phyloP scores from a whole-genome alignment of 2,329 filamentous ascomycete species.

The Fusarium haematococcum region DNA sequence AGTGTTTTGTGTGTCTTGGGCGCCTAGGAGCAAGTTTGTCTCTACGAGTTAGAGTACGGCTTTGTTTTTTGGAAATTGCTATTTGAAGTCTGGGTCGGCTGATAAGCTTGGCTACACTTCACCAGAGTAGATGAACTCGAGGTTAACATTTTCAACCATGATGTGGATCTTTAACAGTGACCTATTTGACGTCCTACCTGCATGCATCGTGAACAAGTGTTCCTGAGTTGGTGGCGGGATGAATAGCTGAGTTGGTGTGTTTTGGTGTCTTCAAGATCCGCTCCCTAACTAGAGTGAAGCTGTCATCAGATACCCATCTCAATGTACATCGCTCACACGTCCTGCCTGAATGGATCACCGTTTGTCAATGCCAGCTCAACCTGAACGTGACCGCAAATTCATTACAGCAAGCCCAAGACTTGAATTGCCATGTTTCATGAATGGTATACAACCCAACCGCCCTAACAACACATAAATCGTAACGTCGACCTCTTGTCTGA shows the following conservation, averaged over 20 bases:
- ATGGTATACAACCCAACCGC: conserved; percentile 39
- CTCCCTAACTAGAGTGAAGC: neutral
- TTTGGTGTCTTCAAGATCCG: neutral
- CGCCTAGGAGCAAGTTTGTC: neutral
- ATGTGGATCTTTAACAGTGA: neutral
- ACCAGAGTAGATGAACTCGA: neutral
- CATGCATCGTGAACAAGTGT: neutral
- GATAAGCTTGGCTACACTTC: neutral
- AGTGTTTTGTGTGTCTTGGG: neutral
- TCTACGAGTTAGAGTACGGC: neutral
- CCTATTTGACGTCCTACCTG: neutral
- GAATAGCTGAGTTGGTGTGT: neutral
- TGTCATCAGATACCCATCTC: conserved; percentile 22
- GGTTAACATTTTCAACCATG: neutral
- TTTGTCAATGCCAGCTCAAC: neutral
- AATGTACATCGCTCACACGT: neutral
- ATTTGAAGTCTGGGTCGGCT: neutral
- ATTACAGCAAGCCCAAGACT: conserved; percentile 5
- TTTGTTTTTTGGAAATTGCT: neutral
- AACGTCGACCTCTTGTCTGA: conserved; percentile 20
- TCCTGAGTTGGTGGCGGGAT: neutral
- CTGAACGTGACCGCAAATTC: neutral
- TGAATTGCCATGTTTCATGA: conserved; percentile 27
- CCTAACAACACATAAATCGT: conserved; percentile 40
- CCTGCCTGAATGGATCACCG: neutral